A percentile compares a stretch with the other conserved stretches of the same genome.
Conservation (phyloP, 352 stramenopile species). For the Phytophthora pistaciae region DNA sequence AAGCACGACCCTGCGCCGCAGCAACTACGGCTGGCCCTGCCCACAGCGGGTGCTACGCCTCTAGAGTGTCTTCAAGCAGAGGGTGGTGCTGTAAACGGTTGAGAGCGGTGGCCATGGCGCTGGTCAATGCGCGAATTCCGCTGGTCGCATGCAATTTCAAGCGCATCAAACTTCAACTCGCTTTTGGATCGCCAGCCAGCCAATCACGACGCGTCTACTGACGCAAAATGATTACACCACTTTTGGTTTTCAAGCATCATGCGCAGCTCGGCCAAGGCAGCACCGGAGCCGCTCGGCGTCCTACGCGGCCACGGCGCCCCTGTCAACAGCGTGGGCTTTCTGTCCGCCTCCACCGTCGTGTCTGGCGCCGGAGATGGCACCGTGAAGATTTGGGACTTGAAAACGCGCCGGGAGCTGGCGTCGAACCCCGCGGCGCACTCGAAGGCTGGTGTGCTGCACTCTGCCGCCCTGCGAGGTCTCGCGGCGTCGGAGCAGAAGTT, state of each 20-base stretch:
- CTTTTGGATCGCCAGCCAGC: constrained; percentile 1
- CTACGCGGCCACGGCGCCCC: constrained; percentile 72
- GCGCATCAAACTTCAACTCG: constrained; percentile 5
- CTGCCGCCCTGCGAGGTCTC: constrained; percentile 19
- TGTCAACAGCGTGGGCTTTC: constrained; percentile 71
- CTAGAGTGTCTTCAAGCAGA: neutral
- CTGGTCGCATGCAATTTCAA: neutral
- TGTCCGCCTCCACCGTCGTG: constrained; percentile 43
- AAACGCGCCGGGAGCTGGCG: constrained; percentile 57
- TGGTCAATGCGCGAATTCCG: neutral
- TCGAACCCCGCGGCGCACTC: constrained; percentile 57
- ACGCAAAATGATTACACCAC: constrained; percentile 7
- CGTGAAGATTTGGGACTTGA: constrained; percentile 82
- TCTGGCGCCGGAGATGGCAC: constrained; percentile 71
- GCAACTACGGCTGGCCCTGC: neutral
- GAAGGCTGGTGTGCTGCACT: constrained; percentile 80
- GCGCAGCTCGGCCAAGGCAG: constrained; percentile 16
- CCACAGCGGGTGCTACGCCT: neutral
- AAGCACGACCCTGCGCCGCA: neutral
- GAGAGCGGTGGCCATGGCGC: neutral
- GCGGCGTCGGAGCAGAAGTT: constrained; percentile 37
- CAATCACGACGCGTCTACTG: constrained; percentile 8
- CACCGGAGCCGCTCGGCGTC: constrained; percentile 63
- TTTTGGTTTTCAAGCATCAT: constrained; percentile 4
- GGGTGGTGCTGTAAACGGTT: neutral